phyloP scores from a whole-genome alignment of 306 rosid genomes.

The Citrullus colocynthis region DNA sequence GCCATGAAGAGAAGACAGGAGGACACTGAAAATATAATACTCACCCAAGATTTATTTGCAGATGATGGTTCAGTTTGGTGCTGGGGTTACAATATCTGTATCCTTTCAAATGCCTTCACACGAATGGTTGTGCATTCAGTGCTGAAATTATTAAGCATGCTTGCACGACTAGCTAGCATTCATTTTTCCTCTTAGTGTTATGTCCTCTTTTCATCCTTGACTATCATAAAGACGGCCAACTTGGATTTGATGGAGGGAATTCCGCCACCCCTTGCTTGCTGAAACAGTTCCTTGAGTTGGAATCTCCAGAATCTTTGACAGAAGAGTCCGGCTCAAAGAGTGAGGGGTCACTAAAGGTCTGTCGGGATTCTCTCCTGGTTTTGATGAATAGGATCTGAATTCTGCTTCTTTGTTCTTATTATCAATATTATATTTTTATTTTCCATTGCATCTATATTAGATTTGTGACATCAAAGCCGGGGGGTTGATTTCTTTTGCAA shows the following conservation, averaged over 20 bases:
- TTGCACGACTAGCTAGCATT: not conserved
- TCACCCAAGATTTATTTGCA: conserved; percentile 27
- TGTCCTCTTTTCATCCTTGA: conserved; percentile 31
- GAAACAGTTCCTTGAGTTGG: conserved; percentile 33
- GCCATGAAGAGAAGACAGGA: not conserved
- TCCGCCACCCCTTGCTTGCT: conserved; percentile 41
- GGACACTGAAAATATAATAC: not conserved
- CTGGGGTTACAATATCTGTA: conserved; percentile 92
- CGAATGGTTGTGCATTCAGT: conserved; percentile 8
- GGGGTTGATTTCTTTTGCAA: conserved; percentile 80
- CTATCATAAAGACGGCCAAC: conserved; percentile 84
- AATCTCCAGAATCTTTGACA: conserved; percentile 23
- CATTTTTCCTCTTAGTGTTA: conserved; percentile 5
- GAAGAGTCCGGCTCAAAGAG: conserved; percentile 28
- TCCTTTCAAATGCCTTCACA: conserved; percentile 33
- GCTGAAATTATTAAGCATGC: not conserved
- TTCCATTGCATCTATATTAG: conserved; percentile 16
- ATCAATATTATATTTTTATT: not conserved
- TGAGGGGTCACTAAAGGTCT: conserved; percentile 37
- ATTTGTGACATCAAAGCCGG: conserved; percentile 69
- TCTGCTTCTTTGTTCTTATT: not conserved
- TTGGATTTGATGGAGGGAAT: conserved; percentile 52
- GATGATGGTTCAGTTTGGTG: conserved; percentile 91
- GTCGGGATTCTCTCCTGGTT: conserved; percentile 4
- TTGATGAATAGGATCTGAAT: not conserved